Conservation (phyloP, 78 protist species). For the Dictyostelium purpureum region DNA sequence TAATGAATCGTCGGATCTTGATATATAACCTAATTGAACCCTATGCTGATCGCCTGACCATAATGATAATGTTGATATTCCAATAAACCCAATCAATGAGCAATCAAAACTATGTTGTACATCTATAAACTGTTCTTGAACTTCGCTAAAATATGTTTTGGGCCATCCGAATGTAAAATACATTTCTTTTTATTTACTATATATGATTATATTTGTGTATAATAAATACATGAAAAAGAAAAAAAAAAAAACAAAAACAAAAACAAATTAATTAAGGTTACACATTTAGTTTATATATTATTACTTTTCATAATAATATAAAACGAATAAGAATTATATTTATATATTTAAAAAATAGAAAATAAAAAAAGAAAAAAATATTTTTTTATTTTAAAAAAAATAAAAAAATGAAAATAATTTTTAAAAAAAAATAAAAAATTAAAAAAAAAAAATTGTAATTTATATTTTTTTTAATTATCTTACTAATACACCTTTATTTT, state of each 20-base stretch:
- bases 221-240: no score
- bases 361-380: background rate
- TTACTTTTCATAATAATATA: background rate
- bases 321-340: background rate
- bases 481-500: no score
- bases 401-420: background rate
- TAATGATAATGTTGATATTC: constrained; percentile 3
- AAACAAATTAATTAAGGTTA: background rate
- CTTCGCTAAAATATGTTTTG: constrained; percentile 38
- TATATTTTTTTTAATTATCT: no score
- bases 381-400: background rate
- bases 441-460: no score
- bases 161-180: constrained; percentile 81
- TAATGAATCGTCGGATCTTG: constrained; percentile 55
- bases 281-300: background rate
- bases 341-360: background rate
- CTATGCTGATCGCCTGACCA: constrained; percentile 76
- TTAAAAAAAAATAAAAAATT: no score
- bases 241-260: background rate
- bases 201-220: background rate
- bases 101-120: constrained; percentile 56
- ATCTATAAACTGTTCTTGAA: constrained; percentile 42
- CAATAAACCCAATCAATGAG: constrained; percentile 26
- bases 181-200: no score
- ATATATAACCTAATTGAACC: constrained; percentile 31